Percentiles rank a stretch among this genome's conserved stretches.
Conservation (phyloP, 306 rosid genomes). For the Cucurbita ficifolia region DNA sequence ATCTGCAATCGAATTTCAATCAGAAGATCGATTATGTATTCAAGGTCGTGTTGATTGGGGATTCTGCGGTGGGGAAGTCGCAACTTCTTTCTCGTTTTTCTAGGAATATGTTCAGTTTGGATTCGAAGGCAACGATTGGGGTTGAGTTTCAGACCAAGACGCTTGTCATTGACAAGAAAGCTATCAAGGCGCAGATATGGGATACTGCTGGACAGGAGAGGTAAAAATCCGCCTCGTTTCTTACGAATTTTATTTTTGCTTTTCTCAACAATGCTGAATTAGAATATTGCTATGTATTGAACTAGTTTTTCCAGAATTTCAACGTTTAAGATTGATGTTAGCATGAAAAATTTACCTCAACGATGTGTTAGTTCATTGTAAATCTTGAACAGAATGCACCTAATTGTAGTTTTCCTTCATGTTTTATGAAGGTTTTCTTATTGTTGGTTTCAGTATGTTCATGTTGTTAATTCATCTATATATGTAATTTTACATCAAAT, state of each 20-base stretch:
- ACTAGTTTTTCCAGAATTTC: background rate
- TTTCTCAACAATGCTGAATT: background rate
- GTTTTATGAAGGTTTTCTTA: background rate
- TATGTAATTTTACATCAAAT: background rate
- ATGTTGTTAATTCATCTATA: background rate
- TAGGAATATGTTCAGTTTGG: constrained; percentile 56
- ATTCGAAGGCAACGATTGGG: constrained; percentile 82
- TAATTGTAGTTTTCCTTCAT: background rate
- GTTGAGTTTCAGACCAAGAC: constrained; percentile 88
- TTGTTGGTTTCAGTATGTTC: background rate
- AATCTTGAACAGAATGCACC: background rate
- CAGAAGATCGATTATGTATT: constrained; percentile 78
- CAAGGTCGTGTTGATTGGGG: constrained; percentile 83
- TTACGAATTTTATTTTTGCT: background rate
- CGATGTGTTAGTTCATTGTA: background rate
- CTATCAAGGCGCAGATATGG: constrained; percentile 94
- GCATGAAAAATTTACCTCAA: background rate
- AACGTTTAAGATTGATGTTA: background rate
- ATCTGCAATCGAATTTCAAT: constrained; percentile 40
- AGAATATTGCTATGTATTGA: background rate
- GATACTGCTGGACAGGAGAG: constrained; percentile 99
- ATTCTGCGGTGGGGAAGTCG: constrained; percentile 87
- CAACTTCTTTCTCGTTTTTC: constrained; percentile 75
- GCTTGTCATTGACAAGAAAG: constrained; percentile 60
- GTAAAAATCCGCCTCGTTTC: constrained; percentile 10